A percentile compares a stretch with the other conserved stretches of the same genome.
Evolutionary conservation across 768 basidiomycete species (phyloP).

Genomic region (Russula vinacea): DNA sequence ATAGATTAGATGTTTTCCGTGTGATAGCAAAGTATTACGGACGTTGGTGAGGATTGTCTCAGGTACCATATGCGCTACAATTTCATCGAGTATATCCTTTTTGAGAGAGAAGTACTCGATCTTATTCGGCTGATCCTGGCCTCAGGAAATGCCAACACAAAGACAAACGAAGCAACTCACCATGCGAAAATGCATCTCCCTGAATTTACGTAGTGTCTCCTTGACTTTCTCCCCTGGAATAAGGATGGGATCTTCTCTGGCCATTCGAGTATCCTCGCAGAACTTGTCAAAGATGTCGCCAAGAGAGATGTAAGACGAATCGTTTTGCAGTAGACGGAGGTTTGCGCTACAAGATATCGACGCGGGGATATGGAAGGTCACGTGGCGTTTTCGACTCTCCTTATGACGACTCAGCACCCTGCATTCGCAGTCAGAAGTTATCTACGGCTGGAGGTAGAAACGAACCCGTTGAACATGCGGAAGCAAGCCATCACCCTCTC

Average conservation of each 20-base stretch:
- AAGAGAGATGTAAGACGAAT: slow-evolving; percentile 85
- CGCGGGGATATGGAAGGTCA: slow-evolving; percentile 87
- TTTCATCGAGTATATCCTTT: slow-evolving; percentile 87
- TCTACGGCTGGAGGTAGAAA: not conserved
- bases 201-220: slow-evolving; percentile 59
- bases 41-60: slow-evolving; percentile 85
- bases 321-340: slow-evolving; percentile 84
- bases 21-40: slow-evolving; percentile 30
- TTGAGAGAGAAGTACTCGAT: slow-evolving; percentile 65
- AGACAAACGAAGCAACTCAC: slow-evolving; percentile 35
- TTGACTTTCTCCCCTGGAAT: slow-evolving; percentile 82
- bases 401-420: slow-evolving; percentile 86
- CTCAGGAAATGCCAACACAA: not conserved
- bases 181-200: slow-evolving; percentile 43
- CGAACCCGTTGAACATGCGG: slow-evolving; percentile 88
- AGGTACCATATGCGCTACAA: slow-evolving; percentile 82
- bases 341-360: slow-evolving; percentile 80
- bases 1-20: slow-evolving; percentile 13
- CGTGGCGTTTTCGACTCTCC: slow-evolving; percentile 87
- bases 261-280: slow-evolving; percentile 69
- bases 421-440: slow-evolving; percentile 16
- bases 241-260: slow-evolving; percentile 84
- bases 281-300: slow-evolving; percentile 94
- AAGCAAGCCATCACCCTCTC: slow-evolving; percentile 89
- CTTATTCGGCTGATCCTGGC: slow-evolving; percentile 49